Evolutionary conservation across 495 filamentous ascomycete species (phyloP).

Genomic region (Podospora bellae-mahoneyi): DNA sequence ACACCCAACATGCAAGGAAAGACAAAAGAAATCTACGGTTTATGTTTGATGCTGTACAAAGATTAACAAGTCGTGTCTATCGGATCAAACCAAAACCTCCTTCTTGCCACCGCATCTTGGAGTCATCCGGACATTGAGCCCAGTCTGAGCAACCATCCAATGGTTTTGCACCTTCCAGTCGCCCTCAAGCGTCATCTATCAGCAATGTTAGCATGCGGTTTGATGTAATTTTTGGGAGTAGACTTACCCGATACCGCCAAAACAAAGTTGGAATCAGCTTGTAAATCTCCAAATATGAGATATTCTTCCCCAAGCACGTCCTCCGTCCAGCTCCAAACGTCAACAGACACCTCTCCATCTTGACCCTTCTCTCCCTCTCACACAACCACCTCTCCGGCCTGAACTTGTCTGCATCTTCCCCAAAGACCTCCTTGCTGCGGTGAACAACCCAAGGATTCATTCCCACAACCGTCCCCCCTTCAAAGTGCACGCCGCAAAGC

Average conservation of each 20-base stretch:
- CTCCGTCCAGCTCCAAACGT: slow-evolving; percentile 38
- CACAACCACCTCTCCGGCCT: slow-evolving; percentile 54
- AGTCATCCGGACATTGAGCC: slow-evolving; percentile 12
- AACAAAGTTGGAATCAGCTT: slow-evolving; percentile 36
- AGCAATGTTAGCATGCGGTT: slow-evolving; percentile 1
- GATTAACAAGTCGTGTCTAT: background rate
- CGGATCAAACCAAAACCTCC: background rate
- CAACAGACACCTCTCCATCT: slow-evolving; percentile 35
- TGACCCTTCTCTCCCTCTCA: slow-evolving; percentile 28
- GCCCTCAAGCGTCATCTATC: slow-evolving; percentile 8
- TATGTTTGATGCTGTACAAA: background rate
- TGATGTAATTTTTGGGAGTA: background rate
- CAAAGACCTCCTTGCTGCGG: slow-evolving; percentile 37
- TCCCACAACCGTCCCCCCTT: slow-evolving; percentile 48
- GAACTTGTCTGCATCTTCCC: slow-evolving; percentile 42
- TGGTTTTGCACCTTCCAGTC: slow-evolving; percentile 18
- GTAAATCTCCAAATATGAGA: slow-evolving; percentile 45
- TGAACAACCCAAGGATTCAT: slow-evolving; percentile 38
- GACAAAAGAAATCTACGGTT: background rate
- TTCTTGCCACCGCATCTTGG: background rate
- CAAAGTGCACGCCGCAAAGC: slow-evolving; percentile 45
- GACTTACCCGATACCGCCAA: slow-evolving; percentile 13
- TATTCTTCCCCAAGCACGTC: slow-evolving; percentile 38
- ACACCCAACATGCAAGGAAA: background rate
- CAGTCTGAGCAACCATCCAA: slow-evolving; percentile 17